Percentiles rank a stretch among this genome's conserved stretches.
Conservation (phyloP, 2,329 filamentous ascomycete species). For the Periconia digitata region DNA sequence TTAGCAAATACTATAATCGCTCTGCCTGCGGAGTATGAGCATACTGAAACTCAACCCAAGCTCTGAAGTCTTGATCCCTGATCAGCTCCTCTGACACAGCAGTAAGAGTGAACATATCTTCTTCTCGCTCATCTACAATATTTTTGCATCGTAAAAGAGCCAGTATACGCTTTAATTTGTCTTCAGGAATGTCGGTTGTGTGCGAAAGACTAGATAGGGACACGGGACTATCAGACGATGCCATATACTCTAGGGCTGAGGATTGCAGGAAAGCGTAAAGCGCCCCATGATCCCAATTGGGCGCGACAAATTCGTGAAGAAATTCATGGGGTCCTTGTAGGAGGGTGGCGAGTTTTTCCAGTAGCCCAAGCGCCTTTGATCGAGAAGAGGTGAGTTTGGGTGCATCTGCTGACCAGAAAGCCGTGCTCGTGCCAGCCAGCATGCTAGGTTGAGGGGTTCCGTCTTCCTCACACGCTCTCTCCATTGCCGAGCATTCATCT, state of each 20-base stretch:
- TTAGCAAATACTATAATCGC: not conserved
- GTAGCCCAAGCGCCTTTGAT: not conserved
- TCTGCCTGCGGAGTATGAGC: not conserved
- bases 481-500: not conserved
- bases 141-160: constrained; percentile 1
- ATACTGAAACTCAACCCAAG: constrained; percentile 5
- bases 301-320: constrained; percentile 3
- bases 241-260: not conserved
- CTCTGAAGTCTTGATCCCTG: constrained; percentile 1
- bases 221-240: not conserved
- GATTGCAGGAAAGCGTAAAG: constrained; percentile 3
- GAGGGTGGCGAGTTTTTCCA: constrained; percentile 4
- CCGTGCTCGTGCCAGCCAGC: not conserved
- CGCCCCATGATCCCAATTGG: constrained; percentile 5
- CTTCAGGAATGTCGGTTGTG: constrained; percentile 1
- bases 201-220: constrained; percentile 1
- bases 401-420: not conserved
- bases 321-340: constrained; percentile 4
- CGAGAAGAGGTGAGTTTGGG: not conserved
- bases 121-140: not conserved
- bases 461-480: not conserved
- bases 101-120: not conserved
- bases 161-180: constrained; percentile 2
- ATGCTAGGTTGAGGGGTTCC: not conserved
- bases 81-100: constrained; percentile 3